Conservation (phyloP, 148 eudicot genomes). For the Rhododendron ferrugineum region DNA sequence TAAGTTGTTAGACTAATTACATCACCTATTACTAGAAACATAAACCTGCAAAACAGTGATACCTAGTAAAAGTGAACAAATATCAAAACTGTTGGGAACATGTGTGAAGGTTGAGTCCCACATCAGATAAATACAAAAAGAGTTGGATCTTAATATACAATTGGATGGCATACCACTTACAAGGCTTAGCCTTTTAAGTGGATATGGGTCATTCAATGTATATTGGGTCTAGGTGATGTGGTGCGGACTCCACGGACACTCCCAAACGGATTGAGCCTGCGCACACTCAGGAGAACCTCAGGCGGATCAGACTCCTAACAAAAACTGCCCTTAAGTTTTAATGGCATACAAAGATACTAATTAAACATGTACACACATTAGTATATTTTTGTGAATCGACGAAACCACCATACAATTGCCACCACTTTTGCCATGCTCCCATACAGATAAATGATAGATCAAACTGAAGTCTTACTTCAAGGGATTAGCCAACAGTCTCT, state of each 20-base stretch:
- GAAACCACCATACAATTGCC: neutral
- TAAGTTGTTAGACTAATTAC: neutral
- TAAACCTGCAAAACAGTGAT: neutral
- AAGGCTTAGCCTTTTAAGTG: no score
- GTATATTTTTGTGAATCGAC: neutral
- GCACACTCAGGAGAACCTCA: no score
- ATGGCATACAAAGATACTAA: neutral
- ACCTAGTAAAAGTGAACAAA: neutral
- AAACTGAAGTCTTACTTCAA: constrained; percentile 42
- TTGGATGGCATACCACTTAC: no score
- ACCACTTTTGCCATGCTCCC: neutral
- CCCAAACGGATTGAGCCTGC: no score
- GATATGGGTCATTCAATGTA: no score
- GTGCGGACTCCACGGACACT: no score
- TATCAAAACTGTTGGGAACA: neutral
- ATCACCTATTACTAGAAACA: neutral
- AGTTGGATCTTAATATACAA: no score
- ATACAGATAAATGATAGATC: neutral
- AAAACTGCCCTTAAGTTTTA: neutral
- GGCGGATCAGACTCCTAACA: no score
- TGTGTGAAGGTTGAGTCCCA: no score
- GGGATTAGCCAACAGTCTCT: constrained; percentile 63
- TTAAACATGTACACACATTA: neutral
- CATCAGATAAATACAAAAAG: no score
- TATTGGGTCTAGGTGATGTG: no score